Evolutionary conservation across 2,329 filamentous ascomycete genomes (phyloP).

Genomic region (Microsporum audouinii): DNA sequence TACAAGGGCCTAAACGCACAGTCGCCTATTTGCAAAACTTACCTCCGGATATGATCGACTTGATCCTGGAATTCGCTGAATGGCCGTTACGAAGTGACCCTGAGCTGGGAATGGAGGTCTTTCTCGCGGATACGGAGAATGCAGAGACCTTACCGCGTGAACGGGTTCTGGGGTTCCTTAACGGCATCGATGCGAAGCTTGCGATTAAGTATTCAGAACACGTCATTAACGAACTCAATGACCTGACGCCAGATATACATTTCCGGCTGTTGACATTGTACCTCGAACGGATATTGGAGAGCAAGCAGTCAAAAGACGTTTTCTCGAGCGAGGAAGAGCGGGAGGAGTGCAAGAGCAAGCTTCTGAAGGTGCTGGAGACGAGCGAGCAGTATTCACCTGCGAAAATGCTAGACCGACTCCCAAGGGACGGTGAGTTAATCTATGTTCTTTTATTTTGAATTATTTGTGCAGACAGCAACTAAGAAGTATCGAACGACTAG

Average conservation of each 20-base stretch:
- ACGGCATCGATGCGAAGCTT: conserved; percentile 55
- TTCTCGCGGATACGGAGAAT: conserved; percentile 86
- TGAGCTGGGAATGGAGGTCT: conserved; percentile 77
- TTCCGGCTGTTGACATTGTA: conserved; percentile 68
- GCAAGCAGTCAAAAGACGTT: conserved; percentile 30
- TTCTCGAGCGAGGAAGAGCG: conserved; percentile 37
- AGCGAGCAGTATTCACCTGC: conserved; percentile 72
- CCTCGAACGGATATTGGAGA: conserved; percentile 42
- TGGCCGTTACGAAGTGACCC: conserved; percentile 72
- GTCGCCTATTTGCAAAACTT: conserved; percentile 84
- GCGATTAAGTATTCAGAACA: conserved; percentile 82
- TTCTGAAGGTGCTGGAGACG: conserved; percentile 63
- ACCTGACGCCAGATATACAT: conserved; percentile 75
- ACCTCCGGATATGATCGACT: conserved; percentile 73
- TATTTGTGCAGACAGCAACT: background rate
- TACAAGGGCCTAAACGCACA: conserved; percentile 74
- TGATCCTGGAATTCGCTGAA: conserved; percentile 80
- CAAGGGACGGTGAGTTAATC: conserved; percentile 56
- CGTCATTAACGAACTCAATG: conserved; percentile 74
- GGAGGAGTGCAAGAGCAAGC: conserved; percentile 49
- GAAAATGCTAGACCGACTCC: conserved; percentile 65
- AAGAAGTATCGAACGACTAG: conserved; percentile 34
- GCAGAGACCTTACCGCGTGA: conserved; percentile 77
- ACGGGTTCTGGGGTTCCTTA: conserved; percentile 62
- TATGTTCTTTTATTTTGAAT: conserved; percentile 5